Base-by-base conservation (phyloP, 139 green algal genomes). In the Marvania coccoides region DNA sequence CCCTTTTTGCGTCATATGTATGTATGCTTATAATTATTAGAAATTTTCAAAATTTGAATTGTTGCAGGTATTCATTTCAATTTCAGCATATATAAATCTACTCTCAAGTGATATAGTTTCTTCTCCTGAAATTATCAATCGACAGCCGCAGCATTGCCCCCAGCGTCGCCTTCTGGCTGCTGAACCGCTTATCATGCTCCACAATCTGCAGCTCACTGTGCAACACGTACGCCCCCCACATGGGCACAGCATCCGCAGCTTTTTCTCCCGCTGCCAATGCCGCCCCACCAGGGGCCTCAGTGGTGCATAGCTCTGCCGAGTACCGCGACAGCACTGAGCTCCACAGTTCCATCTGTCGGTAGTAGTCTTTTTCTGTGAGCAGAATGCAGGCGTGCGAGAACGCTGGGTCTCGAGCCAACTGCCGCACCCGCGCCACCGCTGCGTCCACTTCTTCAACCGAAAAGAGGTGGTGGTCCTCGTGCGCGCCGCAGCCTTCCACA, bases 311-410 rank as follows among this genome's bases (percentile, higher is more conserved):
- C 1, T 65, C 51, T 59, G 51, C 39, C 7, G 40, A 31, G 47
- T 53, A 69, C 6, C n/a, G 14, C 19, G 39, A 58, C 38, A 76
- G 70, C 37, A 77, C 64, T 0, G 71, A 67, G 3, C 48, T 61
- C 31, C 64, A 78, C 9, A 78, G 63, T 55, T 70, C 45, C 6
- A 31, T 60, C 63, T 78, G 71, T 46, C 71, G 58, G 24, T 54
- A 61, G 29, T 72, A 78, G 58, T 78, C 71, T 47, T 78, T 78
- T 26, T 78, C 71, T 19, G 71, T 78, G 56, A 78, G 58, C 28
- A 78, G 1, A 2, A 78, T 30, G 65, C 71, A 78, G 13, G 61
- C 71, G 53, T 78, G 71, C 13, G 13, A 40, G 48, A 45, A 77
- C 8, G 29, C 5, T 3, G 42, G 34, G 33, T 59, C 45, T 39